Evolutionary conservation across 2,329 filamentous ascomycete genomes (phyloP).

Genomic region (Trichoderma breve): DNA sequence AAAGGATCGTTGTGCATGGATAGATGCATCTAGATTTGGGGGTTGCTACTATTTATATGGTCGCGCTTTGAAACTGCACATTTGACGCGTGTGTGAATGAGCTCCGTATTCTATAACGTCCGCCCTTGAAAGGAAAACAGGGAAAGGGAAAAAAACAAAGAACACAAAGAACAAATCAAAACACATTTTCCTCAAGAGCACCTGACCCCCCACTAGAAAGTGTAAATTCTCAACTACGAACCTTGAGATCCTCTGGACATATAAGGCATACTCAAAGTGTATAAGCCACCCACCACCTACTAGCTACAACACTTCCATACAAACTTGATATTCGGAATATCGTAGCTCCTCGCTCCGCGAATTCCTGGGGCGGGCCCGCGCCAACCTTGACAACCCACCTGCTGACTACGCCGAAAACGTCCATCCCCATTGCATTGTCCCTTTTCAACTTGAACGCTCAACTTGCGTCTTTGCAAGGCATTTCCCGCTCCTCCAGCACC

Average conservation of each 20-base stretch:
- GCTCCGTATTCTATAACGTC: background rate
- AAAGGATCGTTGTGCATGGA: background rate
- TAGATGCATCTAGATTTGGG: background rate
- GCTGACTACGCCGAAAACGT: conserved; percentile 21
- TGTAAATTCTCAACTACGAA: background rate
- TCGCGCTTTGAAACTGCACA: background rate
- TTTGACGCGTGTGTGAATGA: background rate
- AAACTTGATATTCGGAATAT: background rate
- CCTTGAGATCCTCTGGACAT: background rate
- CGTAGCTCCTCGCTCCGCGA: background rate
- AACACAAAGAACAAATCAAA: background rate
- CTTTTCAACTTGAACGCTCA: conserved; percentile 19
- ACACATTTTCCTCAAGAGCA: background rate
- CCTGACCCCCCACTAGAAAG: background rate
- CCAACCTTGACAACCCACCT: conserved; percentile 1
- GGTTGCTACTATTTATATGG: background rate
- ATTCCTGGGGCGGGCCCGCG: background rate
- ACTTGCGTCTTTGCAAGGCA: conserved; percentile 17
- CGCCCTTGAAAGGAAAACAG: background rate
- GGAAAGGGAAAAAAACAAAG: background rate
- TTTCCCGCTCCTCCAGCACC: conserved; percentile 14
- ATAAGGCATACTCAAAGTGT: background rate
- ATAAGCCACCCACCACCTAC: background rate
- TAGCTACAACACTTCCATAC: too few species aligned
- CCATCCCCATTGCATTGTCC: conserved; percentile 21